Conservation (phyloP, 352 stramenopile genomes). For the Phytophthora chlamydospora region DNA sequence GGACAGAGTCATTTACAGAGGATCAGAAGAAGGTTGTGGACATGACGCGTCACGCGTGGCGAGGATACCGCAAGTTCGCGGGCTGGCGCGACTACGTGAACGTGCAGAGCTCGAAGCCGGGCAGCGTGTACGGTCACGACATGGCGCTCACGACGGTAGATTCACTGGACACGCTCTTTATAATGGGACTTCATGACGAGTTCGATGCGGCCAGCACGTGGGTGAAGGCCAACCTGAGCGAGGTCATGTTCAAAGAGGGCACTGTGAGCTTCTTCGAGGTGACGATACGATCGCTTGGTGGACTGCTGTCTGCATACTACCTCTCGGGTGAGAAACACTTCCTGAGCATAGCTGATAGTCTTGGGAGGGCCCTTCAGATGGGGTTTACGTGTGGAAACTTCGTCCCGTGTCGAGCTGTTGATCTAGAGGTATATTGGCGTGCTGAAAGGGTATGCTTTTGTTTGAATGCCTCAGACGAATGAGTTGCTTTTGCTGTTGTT, state of each 20-base stretch:
- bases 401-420: conserved; percentile 44
- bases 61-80: conserved; percentile 49
- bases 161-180: conserved; percentile 71
- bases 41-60: conserved; percentile 66
- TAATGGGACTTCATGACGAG: conserved; percentile 65
- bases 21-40: conserved; percentile 55
- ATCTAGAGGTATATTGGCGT: conserved; percentile 41
- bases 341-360: conserved; percentile 40
- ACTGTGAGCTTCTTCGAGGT: conserved; percentile 70
- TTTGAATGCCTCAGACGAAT: neutral
- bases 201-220: conserved; percentile 67
- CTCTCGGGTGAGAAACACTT: conserved; percentile 59
- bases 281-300: conserved; percentile 63
- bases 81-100: conserved; percentile 50
- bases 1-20: conserved; percentile 26
- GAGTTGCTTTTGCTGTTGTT: neutral
- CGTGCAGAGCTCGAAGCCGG: conserved; percentile 26
- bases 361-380: conserved; percentile 42
- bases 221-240: conserved; percentile 49
- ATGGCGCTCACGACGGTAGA: conserved; percentile 73
- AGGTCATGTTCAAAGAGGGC: conserved; percentile 38
- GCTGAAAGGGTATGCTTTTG: neutral
- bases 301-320: conserved; percentile 60
- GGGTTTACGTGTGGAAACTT: conserved; percentile 44
- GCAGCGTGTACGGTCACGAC: conserved; percentile 52